Evolutionary conservation across 352 stramenopile genomes (phyloP).

Genomic region (Poterioochromonas sp.): DNA sequence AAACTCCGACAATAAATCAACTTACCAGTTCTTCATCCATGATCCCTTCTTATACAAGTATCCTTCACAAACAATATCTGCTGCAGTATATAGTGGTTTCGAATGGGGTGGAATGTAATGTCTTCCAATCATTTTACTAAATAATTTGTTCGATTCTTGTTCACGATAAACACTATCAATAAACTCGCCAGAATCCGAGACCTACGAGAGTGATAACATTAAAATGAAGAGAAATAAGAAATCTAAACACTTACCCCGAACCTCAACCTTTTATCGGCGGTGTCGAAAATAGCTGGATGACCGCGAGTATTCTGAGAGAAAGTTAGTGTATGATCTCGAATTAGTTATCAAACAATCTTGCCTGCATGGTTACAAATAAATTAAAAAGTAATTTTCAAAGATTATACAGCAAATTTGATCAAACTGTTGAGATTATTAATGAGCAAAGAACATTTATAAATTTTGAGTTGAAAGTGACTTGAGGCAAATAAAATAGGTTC

Average conservation of each 20-base stretch:
- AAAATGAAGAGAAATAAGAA: neutral
- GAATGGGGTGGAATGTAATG: neutral
- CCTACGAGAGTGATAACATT: neutral
- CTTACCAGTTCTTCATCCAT: constrained; percentile 31
- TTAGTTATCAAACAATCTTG: neutral
- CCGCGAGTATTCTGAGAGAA: neutral
- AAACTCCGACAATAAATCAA: neutral
- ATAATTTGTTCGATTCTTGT: constrained; percentile 4
- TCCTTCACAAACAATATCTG: constrained; percentile 28
- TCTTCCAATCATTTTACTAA: constrained; percentile 27
- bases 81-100: neutral
- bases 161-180: constrained; percentile 23
- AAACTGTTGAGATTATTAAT: no score
- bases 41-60: constrained; percentile 32
- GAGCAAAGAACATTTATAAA: no score
- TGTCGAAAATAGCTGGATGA: constrained; percentile 13
- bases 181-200: constrained; percentile 32
- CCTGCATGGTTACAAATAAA: no score
- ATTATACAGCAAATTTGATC: no score
- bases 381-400: no score
- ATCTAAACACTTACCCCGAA: neutral
- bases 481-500: no score
- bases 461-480: no score
- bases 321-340: neutral
- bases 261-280: neutral